Conservation (phyloP, 768 basidiomycete genomes). For the Termitomyces sp. region DNA sequence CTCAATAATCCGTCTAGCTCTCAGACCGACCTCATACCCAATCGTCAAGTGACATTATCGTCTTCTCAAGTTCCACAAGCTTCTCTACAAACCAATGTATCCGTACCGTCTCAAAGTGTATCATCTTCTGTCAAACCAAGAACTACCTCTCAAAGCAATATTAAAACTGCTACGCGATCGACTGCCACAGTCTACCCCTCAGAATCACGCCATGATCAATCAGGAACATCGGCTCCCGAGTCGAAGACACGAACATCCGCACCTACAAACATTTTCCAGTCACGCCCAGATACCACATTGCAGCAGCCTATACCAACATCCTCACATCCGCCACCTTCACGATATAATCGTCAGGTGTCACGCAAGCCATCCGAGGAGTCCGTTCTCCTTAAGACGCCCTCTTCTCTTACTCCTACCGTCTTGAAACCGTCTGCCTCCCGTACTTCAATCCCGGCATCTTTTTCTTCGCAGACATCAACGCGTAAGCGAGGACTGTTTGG, state of each 20-base stretch:
- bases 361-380: constrained; percentile 43
- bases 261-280: neutral
- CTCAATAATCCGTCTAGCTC: neutral
- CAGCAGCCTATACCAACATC: constrained; percentile 5
- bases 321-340: constrained; percentile 4
- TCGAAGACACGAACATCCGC: neutral
- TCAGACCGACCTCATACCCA: neutral
- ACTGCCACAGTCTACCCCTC: neutral
- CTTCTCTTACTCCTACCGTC: constrained; percentile 52
- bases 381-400: constrained; percentile 56
- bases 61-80: constrained; percentile 10
- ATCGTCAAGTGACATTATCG: constrained; percentile 4
- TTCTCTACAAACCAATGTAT: constrained; percentile 7
- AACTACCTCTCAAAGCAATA: neutral
- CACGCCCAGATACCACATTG: neutral
- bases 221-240: neutral
- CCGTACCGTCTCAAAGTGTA: constrained; percentile 7
- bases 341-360: constrained; percentile 17
- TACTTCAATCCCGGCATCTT: constrained; percentile 32
- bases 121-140: constrained; percentile 1
- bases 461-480: constrained; percentile 30
- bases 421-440: constrained; percentile 36
- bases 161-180: neutral
- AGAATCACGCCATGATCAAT: neutral
- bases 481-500: constrained; percentile 35